Evolutionary conservation across 129 eudicot genomes (phyloP), one percentile per base, ranked within the genome.

Genomic region (Ambrosia trifida): DNA sequence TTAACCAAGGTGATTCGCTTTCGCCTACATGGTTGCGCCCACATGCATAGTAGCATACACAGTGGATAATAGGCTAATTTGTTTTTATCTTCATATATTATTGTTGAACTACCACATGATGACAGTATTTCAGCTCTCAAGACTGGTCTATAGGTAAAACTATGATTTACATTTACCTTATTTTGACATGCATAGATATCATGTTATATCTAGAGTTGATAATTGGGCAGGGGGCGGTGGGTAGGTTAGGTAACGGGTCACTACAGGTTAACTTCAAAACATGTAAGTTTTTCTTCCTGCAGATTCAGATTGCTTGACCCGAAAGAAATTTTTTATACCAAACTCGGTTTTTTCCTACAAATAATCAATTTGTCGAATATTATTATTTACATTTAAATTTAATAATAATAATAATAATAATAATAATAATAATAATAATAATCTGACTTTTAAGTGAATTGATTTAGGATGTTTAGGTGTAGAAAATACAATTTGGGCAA

Each of bases 61-160:
- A 24, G 28, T 1, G 28, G 28, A 63, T 38, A 36, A 3, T 36
- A 64, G 28, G 68, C 49, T 64, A 3, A 38, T 36, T 38, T 16
- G 44, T 47, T 47, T 47, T 47, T 10, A 11, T 19, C 50, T 13
- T 64, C 32, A 38, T 38, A 47, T 31, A 14, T 24, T 53, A 19
- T 36, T 69, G 40, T 56, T 33, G 57, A 20, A 43, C 24, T 36
- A 38, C 31, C 35, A 54, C 53, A 36, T 70, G 66, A 54, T 70
- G 51, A 70, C 66, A 70, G 54, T 50, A 19, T 54, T 70, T 36
- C 66, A 70, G 67, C 56, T 50, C 31, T 57, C 43, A 44, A 20
- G 18, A 58, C 57, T 57, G 56, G 35, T 72, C 11, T 24, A 58
- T 57, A 17, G 57, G 76, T 41, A 41, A 70, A 33, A 19, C 53